Evolutionary conservation across 106 monocot species (phyloP), one percentile per base, ranked within the genome.

Genomic region (Chionographis japonica): DNA sequence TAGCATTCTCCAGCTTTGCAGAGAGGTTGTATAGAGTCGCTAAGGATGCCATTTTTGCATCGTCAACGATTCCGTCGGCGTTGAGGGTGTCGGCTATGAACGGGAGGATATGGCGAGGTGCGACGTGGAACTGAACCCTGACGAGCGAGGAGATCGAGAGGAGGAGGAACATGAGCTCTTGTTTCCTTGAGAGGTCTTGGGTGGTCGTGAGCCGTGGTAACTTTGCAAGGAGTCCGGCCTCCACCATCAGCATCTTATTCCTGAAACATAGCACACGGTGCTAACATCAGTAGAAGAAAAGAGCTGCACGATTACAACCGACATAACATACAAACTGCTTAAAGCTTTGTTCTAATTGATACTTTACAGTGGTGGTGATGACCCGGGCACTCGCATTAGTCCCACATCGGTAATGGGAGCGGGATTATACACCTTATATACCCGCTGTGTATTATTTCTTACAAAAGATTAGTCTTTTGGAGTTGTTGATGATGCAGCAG

Each of bases 221-320:
- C 56, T 77, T 86, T 58, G 46, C 2, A 6, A 93, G 71, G 20
- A 93, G 61, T 46, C 86, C 93, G 17, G 89, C 76, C 50, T 84
- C 80, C 63, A 89, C 81, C 39, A 89, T 89, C 0, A 84, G 68
- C 13, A 66, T 72, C 67, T 84, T 93, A 81, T 84, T 93, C 46
- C 93, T 93, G 79, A 40, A 78, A 68, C 37, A 52, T 50, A 11
- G 52, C 12, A 15, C 20, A 6, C 9, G 37, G 8, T 27, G 27
- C 27, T 27, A 27, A 27, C 27, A 27, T 27, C 1, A 27, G 27
- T 27, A 27, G 27, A 27, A 0, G 27, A 27, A 27, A 27, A 1
- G 27, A 27, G 27, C 27, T 27, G 1, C 27, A 27, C 27, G 1
- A 27, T 27, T 27, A 27, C 27, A 27, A 27, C 1, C 27, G 1